Evolutionary conservation across 371 early-diverging fungal species (phyloP).

Genomic region (Actinomucor elegans): DNA sequence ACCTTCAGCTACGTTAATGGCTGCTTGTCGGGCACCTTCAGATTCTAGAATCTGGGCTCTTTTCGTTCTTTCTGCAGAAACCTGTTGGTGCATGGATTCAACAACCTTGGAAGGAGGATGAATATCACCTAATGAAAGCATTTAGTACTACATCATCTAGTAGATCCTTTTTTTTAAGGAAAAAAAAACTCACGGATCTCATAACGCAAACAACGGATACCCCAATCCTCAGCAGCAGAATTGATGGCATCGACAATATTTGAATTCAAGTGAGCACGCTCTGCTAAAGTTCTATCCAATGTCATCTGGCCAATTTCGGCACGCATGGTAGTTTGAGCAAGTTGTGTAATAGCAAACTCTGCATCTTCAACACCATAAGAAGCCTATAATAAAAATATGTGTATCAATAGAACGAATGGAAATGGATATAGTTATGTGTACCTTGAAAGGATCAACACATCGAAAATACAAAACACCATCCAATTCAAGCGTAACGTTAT

Average conservation of each 20-base stretch:
- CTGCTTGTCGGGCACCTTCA: conserved; percentile 93
- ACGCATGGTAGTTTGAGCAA: conserved; percentile 98
- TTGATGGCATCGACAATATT: conserved; percentile 97
- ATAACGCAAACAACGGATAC: conserved; percentile 92
- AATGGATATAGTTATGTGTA: too few species aligned
- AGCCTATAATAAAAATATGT: too few species aligned
- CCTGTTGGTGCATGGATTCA: conserved; percentile 96
- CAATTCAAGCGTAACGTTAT: conserved; percentile 94
- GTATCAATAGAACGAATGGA: too few species aligned
- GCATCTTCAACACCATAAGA: conserved; percentile 96
- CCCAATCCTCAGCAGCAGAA: conserved; percentile 93
- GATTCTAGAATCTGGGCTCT: conserved; percentile 96
- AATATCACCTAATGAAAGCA: conserved; percentile 86
- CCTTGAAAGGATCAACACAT: conserved; percentile 93
- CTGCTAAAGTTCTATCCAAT: conserved; percentile 93
- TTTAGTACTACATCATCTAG: too few species aligned
- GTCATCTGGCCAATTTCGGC: conserved; percentile 98
- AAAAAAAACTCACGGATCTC: conserved; percentile 69
- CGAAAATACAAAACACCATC: conserved; percentile 97
- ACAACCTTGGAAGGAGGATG: conserved; percentile 96
- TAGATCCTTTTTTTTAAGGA: too few species aligned
- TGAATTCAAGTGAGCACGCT: conserved; percentile 88
- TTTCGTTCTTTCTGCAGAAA: conserved; percentile 95
- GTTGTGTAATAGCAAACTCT: conserved; percentile 92
- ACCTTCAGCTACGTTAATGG: conserved; percentile 98